Conservation (phyloP, 768 basidiomycete species). For the Pleurotus salmoneostramineus region DNA sequence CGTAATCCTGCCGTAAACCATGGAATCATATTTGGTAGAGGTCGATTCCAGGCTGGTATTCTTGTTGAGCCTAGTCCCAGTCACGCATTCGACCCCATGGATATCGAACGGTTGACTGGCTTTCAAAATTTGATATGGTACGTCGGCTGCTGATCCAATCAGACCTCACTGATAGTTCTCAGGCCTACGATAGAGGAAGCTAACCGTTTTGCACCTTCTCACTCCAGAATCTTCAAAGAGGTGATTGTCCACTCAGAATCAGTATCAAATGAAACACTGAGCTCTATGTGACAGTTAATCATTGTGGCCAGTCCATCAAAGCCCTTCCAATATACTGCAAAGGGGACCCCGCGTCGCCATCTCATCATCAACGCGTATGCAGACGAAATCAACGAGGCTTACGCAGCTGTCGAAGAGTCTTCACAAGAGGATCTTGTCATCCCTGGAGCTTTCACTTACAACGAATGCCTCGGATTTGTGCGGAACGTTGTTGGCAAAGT, state of each 20-base stretch:
- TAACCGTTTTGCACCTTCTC: conserved; percentile 34
- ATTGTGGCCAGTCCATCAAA: conserved; percentile 29
- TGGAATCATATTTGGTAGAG: conserved; percentile 37
- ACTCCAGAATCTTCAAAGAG: conserved; percentile 43
- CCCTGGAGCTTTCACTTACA: conserved; percentile 21
- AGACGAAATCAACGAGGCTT: conserved; percentile 33
- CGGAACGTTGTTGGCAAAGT: conserved; percentile 28
- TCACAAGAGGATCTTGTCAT: conserved; percentile 20
- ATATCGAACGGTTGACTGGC: conserved; percentile 20
- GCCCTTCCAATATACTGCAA: conserved; percentile 25
- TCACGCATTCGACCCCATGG: conserved; percentile 24
- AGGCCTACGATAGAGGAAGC: conserved; percentile 37
- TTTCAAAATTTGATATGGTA: conserved; percentile 33
- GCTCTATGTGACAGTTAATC: conserved; percentile 30
- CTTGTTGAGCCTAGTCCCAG: conserved; percentile 30
- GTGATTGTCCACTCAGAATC: conserved; percentile 14
- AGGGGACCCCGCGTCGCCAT: conserved; percentile 29
- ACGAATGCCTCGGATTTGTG: conserved; percentile 23
- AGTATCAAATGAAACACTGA: background rate
- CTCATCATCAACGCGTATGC: conserved; percentile 32
- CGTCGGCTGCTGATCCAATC: background rate
- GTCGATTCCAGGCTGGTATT: conserved; percentile 33
- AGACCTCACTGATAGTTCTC: background rate
- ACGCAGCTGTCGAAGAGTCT: conserved; percentile 26
- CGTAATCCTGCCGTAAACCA: conserved; percentile 26